Conservation (phyloP, 805 yeast genomes). For the Candida krabiensis region DNA sequence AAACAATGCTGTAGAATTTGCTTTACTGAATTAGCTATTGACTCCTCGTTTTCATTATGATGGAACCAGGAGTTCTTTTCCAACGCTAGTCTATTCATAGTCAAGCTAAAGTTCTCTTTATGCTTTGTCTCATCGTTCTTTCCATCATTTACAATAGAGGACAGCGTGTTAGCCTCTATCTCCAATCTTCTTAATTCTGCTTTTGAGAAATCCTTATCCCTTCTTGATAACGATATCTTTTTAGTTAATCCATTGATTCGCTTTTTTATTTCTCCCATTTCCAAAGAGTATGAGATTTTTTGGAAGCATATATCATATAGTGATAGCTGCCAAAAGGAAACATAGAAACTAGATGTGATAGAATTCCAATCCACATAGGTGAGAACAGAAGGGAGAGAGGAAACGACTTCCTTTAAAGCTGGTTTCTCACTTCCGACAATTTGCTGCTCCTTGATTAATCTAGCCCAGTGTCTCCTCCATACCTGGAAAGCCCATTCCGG, state of each 20-base stretch:
- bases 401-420: constrained; percentile 12
- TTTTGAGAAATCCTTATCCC: constrained; percentile 26
- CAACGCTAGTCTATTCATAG: constrained; percentile 28
- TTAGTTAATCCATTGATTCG: constrained; percentile 37
- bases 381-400: constrained; percentile 14
- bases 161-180: constrained; percentile 27
- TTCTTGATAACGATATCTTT: constrained; percentile 32
- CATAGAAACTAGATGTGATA: constrained; percentile 46
- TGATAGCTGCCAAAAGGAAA: constrained; percentile 71
- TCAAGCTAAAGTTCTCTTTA: constrained; percentile 35
- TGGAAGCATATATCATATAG: constrained; percentile 69
- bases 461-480: constrained; percentile 58
- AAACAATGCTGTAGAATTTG: constrained; percentile 60
- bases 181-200: constrained; percentile 27
- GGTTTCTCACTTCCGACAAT: constrained; percentile 13
- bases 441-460: constrained; percentile 25
- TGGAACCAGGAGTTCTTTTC: constrained; percentile 43
- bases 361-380: constrained; percentile 22
- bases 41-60: constrained; percentile 13
- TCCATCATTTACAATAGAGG: constrained; percentile 28
- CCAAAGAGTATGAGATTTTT: constrained; percentile 47
- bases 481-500: constrained; percentile 72
- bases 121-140: constrained; percentile 49
- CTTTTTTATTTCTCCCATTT: constrained; percentile 39
- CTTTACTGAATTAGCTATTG: constrained; percentile 4